phyloP scores from a whole-genome alignment of 805 yeast species.

The Nakazawaea wyomingensis region DNA sequence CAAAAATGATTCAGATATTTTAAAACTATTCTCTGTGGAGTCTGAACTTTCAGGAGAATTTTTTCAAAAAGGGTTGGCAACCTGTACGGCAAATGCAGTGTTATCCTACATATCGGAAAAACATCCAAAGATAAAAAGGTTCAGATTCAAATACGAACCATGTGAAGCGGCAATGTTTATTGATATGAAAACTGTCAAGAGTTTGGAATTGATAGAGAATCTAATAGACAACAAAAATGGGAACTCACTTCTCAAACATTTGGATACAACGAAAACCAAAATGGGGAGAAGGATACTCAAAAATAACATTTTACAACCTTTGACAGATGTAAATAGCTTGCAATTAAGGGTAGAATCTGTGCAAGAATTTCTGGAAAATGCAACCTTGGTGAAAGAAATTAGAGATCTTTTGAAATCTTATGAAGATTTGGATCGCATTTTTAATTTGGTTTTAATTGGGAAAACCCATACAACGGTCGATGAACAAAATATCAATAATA shows the following conservation, averaged over 20 bases:
- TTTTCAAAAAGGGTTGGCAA: slow-evolving; percentile 24
- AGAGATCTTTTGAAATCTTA: slow-evolving; percentile 21
- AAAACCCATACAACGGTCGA: slow-evolving; percentile 22
- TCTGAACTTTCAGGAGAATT: slow-evolving; percentile 21
- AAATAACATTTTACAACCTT: slow-evolving; percentile 41
- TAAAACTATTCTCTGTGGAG: slow-evolving; percentile 17
- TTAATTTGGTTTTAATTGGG: slow-evolving; percentile 27
- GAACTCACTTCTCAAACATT: slow-evolving; percentile 28
- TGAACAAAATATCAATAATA: slow-evolving; percentile 34
- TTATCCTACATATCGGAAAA: slow-evolving; percentile 19
- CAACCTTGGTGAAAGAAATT: slow-evolving; percentile 15
- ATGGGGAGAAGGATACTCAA: slow-evolving; percentile 41
- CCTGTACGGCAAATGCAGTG: slow-evolving; percentile 30
- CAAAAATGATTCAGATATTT: slow-evolving; percentile 21
- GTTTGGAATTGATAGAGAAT: slow-evolving; percentile 36
- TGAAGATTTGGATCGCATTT: slow-evolving; percentile 37
- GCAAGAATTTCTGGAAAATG: slow-evolving; percentile 26
- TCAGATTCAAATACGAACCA: slow-evolving; percentile 32
- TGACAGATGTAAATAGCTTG: slow-evolving; percentile 33
- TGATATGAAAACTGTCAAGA: slow-evolving; percentile 31
- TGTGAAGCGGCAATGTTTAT: slow-evolving; percentile 39
- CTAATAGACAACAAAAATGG: slow-evolving; percentile 22
- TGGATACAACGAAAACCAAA: slow-evolving; percentile 36
- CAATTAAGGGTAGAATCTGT: slow-evolving; percentile 32
- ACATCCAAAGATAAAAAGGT: slow-evolving; percentile 19